phyloP scores from a whole-genome alignment of 2,329 filamentous ascomycete genomes.

The Aspergillus sojae region DNA sequence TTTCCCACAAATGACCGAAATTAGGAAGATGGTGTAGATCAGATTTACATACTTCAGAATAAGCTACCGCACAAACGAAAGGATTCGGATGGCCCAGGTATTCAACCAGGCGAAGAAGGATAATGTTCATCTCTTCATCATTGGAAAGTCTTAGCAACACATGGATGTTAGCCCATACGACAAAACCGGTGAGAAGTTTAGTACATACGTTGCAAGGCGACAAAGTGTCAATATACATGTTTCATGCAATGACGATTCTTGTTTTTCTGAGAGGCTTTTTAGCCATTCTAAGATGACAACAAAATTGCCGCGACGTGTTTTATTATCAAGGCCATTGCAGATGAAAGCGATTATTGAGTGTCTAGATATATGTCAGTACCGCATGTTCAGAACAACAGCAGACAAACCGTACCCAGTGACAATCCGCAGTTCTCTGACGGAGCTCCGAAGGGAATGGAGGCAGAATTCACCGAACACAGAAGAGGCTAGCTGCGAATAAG shows the following conservation, averaged over 20 bases:
- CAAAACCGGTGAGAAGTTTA: constrained; percentile 5
- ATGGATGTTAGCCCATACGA: constrained; percentile 13
- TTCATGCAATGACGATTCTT: constrained; percentile 71
- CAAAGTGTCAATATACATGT: constrained; percentile 84
- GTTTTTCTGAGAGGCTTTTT: constrained; percentile 70
- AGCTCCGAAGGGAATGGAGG: constrained; percentile 78
- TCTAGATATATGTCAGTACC: constrained; percentile 39
- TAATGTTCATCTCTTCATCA: constrained; percentile 83
- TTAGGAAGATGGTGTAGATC: not conserved
- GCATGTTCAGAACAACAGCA: not conserved
- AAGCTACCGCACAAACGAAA: constrained; percentile 77
- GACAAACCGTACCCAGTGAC: constrained; percentile 63
- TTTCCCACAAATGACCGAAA: not conserved
- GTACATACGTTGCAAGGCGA: constrained; percentile 70
- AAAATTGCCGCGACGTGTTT: constrained; percentile 64
- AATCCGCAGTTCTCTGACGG: constrained; percentile 80
- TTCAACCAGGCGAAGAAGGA: constrained; percentile 79
- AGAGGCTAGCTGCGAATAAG: constrained; percentile 66
- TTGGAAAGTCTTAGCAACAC: constrained; percentile 59
- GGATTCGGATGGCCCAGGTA: constrained; percentile 83
- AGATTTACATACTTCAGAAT: constrained; percentile 66
- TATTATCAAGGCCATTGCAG: constrained; percentile 48
- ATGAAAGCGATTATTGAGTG: constrained; percentile 70
- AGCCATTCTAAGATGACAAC: constrained; percentile 71
- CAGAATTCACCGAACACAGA: constrained; percentile 78